A percentile compares a stretch with the other conserved stretches of the same genome.
Evolutionary conservation across 352 stramenopile species (phyloP).

Genomic region (Globisporangium spinosum): DNA sequence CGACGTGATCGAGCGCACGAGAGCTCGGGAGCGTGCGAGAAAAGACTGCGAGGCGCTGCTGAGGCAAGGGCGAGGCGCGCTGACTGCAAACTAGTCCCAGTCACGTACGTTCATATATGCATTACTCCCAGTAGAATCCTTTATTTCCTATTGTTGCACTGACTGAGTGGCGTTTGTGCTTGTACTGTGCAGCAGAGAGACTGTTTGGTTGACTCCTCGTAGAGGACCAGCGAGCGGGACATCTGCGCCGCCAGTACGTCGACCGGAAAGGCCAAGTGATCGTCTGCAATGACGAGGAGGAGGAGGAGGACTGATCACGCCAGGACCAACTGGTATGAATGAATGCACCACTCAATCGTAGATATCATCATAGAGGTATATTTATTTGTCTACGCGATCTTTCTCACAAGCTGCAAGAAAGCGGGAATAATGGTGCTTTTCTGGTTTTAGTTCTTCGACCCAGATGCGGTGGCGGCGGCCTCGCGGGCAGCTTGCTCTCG

Average conservation of each 20-base stretch:
- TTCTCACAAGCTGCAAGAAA: background rate
- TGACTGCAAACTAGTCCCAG: constrained; percentile 50
- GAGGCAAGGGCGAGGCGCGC: constrained; percentile 32
- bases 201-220: constrained; percentile 42
- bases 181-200: constrained; percentile 35
- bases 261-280: constrained; percentile 50
- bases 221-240: constrained; percentile 43
- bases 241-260: constrained; percentile 60
- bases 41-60: constrained; percentile 26
- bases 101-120: constrained; percentile 30
- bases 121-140: background rate
- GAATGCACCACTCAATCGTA: background rate
- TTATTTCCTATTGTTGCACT: too few species aligned
- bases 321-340: background rate
- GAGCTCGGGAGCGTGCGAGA: constrained; percentile 30
- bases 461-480: constrained; percentile 28
- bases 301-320: background rate
- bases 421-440: constrained; percentile 12
- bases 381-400: constrained; percentile 23
- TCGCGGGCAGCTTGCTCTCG: constrained; percentile 71
- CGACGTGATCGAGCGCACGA: constrained; percentile 35
- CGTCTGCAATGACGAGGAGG: constrained; percentile 33
- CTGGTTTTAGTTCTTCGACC: constrained; percentile 22
- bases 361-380: constrained; percentile 23
- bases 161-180: background rate